Percentiles rank a stretch among this genome's conserved stretches.
Conservation (phyloP, 768 basidiomycete species). For the Punctularia strigosozonata region DNA sequence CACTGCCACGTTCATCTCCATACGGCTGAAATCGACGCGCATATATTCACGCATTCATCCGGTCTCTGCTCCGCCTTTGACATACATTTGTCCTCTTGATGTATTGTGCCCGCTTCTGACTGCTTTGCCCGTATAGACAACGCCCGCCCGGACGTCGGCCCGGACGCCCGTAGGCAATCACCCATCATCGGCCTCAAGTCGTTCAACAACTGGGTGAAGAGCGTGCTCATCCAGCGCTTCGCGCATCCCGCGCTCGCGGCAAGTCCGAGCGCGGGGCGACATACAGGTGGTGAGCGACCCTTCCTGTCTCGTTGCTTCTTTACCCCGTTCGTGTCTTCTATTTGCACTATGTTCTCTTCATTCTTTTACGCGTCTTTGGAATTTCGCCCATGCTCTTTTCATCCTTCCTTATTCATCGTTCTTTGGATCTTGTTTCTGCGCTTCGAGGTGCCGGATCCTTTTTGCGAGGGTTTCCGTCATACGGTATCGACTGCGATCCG, state of each 20-base stretch:
- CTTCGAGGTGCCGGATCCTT: no score
- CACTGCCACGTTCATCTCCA: not conserved
- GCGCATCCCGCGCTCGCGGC: slow-evolving; percentile 53
- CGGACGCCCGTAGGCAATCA: slow-evolving; percentile 72
- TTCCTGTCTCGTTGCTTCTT: no score
- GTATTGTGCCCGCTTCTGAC: slow-evolving; percentile 3
- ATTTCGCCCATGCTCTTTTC: no score
- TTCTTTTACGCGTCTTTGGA: no score
- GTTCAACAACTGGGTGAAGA: slow-evolving; percentile 99
- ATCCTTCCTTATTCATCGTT: no score
- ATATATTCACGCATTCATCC: not conserved
- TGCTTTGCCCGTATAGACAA: slow-evolving; percentile 50
- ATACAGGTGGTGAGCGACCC: not conserved
- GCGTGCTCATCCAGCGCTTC: slow-evolving; percentile 87
- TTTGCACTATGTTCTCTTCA: no score
- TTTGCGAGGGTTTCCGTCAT: no score
- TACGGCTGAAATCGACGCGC: slow-evolving; percentile 5
- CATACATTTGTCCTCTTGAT: slow-evolving; percentile 2
- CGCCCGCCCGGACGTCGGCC: slow-evolving; percentile 82
- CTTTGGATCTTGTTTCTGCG: no score
- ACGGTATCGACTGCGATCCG: no score
- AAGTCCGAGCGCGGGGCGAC: not conserved
- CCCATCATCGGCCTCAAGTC: slow-evolving; percentile 94
- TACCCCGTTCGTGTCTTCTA: no score
- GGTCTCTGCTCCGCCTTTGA: not conserved